Percentiles rank a stretch among this genome's conserved stretches.
phyloP scores from a whole-genome alignment of 495 filamentous ascomycete species.

The Penicillium egyptiacum region DNA sequence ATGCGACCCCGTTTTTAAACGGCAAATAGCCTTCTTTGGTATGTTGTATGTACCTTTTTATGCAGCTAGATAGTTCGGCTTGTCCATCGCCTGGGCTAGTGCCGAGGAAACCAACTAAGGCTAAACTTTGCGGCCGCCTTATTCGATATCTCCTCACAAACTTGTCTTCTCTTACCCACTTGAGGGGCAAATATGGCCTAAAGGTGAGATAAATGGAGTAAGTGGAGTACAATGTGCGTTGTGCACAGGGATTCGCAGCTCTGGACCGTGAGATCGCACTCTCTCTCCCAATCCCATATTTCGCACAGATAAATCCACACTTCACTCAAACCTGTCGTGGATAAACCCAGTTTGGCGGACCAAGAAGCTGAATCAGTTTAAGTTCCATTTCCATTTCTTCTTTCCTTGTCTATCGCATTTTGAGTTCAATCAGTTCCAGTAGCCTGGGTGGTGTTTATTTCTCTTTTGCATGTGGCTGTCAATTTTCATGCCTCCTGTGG shows the following conservation, averaged over 20 bases:
- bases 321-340: neutral
- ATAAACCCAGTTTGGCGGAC: slow-evolving; percentile 8
- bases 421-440: slow-evolving; percentile 21
- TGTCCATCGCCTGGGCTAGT: slow-evolving; percentile 4
- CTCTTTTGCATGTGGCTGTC: neutral
- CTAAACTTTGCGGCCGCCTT: slow-evolving; percentile 12
- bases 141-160: slow-evolving; percentile 17
- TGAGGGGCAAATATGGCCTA: slow-evolving; percentile 10
- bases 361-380: neutral
- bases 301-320: neutral
- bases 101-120: slow-evolving; percentile 5
- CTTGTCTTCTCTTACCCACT: slow-evolving; percentile 17
- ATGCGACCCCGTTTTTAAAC: neutral
- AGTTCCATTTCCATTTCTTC: neutral
- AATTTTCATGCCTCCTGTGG: neutral
- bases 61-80: neutral
- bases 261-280: slow-evolving; percentile 4
- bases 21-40: neutral
- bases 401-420: slow-evolving; percentile 15
- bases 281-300: neutral
- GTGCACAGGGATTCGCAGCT: slow-evolving; percentile 1
- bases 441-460: slow-evolving; percentile 5
- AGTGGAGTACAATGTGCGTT: neutral
- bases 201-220: neutral
- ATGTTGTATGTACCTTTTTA: neutral